Evolutionary conservation across 2,329 filamentous ascomycete species (phyloP).

Genomic region (Fusarium marasasianum): DNA sequence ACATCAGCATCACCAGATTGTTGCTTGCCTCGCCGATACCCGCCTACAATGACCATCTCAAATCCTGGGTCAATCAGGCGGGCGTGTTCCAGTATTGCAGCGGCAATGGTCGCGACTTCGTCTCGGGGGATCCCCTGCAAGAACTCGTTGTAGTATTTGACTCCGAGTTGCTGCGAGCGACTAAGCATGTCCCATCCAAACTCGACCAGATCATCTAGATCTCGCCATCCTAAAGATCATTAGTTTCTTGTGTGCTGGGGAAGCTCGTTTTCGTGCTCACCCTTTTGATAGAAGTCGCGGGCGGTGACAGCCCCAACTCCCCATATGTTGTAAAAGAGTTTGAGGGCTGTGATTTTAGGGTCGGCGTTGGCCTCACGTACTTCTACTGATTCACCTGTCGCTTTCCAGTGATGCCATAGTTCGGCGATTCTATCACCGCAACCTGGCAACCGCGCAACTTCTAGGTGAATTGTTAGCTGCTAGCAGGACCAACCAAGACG

Average conservation of each 20-base stretch:
- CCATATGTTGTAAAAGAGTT: conserved; percentile 85
- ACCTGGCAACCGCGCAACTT: conserved; percentile 72
- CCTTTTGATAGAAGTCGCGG: conserved; percentile 79
- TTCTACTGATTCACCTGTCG: conserved; percentile 68
- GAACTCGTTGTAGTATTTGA: conserved; percentile 95
- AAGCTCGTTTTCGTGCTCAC: conserved; percentile 28
- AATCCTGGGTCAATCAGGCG: conserved; percentile 66
- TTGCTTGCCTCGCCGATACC: conserved; percentile 81
- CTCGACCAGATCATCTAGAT: conserved; percentile 87
- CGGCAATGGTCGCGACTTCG: conserved; percentile 77
- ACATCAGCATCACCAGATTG: conserved; percentile 85
- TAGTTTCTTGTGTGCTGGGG: neutral
- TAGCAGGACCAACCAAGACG: neutral
- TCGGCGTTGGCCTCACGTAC: conserved; percentile 72
- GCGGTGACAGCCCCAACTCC: conserved; percentile 88
- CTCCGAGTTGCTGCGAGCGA: conserved; percentile 88
- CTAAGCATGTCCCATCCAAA: conserved; percentile 79
- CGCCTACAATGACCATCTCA: conserved; percentile 74
- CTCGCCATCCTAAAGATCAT: conserved; percentile 70
- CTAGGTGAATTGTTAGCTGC: conserved; percentile 41
- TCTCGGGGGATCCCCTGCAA: conserved; percentile 72
- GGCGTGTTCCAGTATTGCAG: conserved; percentile 72
- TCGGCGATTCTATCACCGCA: conserved; percentile 83
- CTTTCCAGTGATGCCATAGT: conserved; percentile 79
- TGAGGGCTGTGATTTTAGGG: conserved; percentile 69